A percentile compares a stretch with the other conserved stretches of the same genome.
phyloP scores from a whole-genome alignment of 352 stramenopile genomes.

The Aphanomyces euteiches region DNA sequence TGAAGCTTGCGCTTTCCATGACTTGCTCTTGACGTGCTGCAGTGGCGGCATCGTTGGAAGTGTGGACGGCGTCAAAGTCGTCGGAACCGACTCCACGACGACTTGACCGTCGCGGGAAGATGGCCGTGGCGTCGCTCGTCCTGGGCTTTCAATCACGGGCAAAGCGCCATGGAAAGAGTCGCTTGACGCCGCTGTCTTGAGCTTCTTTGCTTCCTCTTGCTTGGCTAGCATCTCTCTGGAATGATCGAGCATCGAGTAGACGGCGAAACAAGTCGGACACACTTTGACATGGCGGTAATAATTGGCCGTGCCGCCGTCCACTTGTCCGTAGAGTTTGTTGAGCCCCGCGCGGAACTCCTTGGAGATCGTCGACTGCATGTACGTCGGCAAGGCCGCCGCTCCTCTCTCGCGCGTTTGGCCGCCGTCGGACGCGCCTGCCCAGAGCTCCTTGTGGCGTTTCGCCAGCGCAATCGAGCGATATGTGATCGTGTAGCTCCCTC shows the following conservation, averaged over 20 bases:
- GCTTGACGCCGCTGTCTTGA: background rate
- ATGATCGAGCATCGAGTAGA: constrained; percentile 83
- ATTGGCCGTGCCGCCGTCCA: constrained; percentile 57
- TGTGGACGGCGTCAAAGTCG: too few relatives aligned
- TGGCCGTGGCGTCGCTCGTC: too few relatives aligned
- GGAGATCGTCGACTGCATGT: constrained; percentile 49
- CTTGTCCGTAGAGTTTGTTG: constrained; percentile 48
- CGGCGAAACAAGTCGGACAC: constrained; percentile 75
- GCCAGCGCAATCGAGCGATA: constrained; percentile 78
- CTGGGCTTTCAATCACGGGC: too few relatives aligned
- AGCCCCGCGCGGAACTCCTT: constrained; percentile 53
- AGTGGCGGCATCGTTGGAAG: too few relatives aligned
- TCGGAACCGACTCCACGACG: too few relatives aligned
- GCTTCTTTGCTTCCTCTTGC: background rate
- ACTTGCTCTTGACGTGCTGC: background rate
- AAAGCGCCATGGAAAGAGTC: background rate
- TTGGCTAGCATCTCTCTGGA: constrained; percentile 38
- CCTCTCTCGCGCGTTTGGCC: background rate
- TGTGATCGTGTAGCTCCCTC: constrained; percentile 49
- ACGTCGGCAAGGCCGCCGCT: constrained; percentile 14
- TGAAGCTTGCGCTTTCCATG: too few relatives aligned
- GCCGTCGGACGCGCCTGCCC: constrained; percentile 23
- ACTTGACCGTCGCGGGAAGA: too few relatives aligned
- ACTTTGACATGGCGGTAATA: constrained; percentile 84
- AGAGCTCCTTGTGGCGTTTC: constrained; percentile 53